These are phyloP conservation scores for Papiliotrema laurentii DNA, from an alignment of 1,284 basidiomycete genomes.

Conservation along the genomic window DNA sequence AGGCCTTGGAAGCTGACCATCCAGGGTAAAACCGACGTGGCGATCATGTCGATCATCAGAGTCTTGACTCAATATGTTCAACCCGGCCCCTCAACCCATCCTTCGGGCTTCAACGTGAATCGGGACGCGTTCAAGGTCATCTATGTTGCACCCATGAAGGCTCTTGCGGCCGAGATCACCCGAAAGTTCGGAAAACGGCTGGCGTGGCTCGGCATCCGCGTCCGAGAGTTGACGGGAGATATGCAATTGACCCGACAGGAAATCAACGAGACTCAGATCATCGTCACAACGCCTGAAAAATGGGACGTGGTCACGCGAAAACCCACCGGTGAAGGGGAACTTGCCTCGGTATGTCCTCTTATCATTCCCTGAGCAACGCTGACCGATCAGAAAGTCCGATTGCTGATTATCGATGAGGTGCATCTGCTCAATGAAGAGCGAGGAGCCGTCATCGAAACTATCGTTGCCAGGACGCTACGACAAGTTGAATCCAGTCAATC, in stretches of 20 bases:
- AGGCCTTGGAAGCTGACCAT: conserved; percentile 10
- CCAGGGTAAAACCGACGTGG: conserved; percentile 98
- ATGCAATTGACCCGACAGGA: conserved; percentile 96
- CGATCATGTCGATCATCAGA: conserved; percentile 88
- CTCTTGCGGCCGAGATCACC: conserved; percentile 90
- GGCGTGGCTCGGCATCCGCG: conserved; percentile 81
- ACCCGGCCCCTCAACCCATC: conserved; percentile 43
- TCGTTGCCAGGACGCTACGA: conserved; percentile 90
- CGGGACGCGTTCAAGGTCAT: conserved; percentile 88
- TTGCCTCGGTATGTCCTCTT: conserved; percentile 69
- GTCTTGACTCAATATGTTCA: conserved; percentile 72
- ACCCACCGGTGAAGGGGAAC: conserved; percentile 91
- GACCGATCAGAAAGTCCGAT: conserved; percentile 68
- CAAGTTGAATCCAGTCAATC: conserved; percentile 97
- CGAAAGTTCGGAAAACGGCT: conserved; percentile 87
- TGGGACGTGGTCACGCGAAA: conserved; percentile 99
- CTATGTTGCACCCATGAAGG: conserved; percentile 99
- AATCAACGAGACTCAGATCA: conserved; percentile 94
- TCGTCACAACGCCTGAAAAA: conserved; percentile 98
- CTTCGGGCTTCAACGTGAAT: conserved; percentile 56
- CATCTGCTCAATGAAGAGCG: conserved; percentile 97
- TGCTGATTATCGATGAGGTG: conserved; percentile 97
- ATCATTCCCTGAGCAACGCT: not conserved
- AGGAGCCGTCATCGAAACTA: conserved; percentile 97
- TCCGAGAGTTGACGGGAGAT: conserved; percentile 93